These are phyloP conservation scores for Prorocentrum cordatum DNA, from an alignment of 169 alveolate species.

Conservation along the genomic window DNA sequence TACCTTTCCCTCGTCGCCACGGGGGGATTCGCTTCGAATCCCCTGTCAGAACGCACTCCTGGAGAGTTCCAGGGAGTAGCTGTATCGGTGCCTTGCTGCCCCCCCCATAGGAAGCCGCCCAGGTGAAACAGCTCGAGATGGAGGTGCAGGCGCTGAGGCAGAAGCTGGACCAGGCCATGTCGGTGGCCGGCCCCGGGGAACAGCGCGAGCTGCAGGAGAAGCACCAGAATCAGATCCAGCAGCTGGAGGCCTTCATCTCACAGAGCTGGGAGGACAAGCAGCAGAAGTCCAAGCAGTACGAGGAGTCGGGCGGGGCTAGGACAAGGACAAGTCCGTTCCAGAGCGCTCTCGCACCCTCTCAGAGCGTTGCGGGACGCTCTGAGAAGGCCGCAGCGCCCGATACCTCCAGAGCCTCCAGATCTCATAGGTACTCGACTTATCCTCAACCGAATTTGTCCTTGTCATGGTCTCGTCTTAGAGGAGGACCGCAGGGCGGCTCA, in stretches of 20 bases:
- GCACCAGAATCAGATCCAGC: not conserved
- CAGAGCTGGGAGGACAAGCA: not conserved
- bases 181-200: not conserved
- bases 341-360: too few relatives aligned
- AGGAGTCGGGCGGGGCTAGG: too few relatives aligned
- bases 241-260: not conserved
- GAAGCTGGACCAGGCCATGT: not conserved
- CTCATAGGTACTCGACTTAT: too few relatives aligned
- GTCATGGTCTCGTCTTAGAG: too few relatives aligned
- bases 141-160: conserved; percentile 11
- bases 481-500: too few relatives aligned
- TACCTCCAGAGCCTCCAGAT: too few relatives aligned
- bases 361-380: too few relatives aligned
- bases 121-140: not conserved
- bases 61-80: too few relatives aligned
- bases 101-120: not conserved
- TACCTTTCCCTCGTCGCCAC: not conserved
- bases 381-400: too few relatives aligned
- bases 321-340: too few relatives aligned
- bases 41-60: not conserved
- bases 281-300: not conserved
- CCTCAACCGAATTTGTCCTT: too few relatives aligned
- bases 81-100: too few relatives aligned
- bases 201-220: not conserved
- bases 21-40: not conserved